phyloP scores from a whole-genome alignment of 148 eudicot genomes.

The Diospyros kaki region DNA sequence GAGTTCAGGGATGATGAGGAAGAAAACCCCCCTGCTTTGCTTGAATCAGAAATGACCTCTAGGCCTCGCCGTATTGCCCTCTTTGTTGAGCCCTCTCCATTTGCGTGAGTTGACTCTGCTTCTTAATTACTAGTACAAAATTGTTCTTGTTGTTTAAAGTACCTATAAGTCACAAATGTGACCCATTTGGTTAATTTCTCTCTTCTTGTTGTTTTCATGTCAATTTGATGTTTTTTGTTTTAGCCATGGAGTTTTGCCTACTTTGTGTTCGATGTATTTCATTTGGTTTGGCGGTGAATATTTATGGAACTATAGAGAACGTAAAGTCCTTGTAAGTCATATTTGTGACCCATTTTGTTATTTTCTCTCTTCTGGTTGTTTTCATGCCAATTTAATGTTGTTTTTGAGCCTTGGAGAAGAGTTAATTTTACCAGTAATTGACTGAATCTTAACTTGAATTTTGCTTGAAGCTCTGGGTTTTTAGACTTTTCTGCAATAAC shows the following conservation, averaged over 20 bases:
- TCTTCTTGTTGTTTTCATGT: not conserved
- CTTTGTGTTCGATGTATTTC: constrained; percentile 28
- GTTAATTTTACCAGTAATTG: not conserved
- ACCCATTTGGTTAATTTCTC: constrained; percentile 5
- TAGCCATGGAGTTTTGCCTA: constrained; percentile 30
- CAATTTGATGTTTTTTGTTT: constrained; percentile 11
- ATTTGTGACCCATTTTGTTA: not conserved
- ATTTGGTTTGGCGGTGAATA: constrained; percentile 1
- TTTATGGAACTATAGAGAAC: no score
- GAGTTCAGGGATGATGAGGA: constrained; percentile 40
- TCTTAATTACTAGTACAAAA: not conserved
- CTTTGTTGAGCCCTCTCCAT: constrained; percentile 98
- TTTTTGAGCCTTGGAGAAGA: not conserved
- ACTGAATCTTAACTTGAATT: not conserved
- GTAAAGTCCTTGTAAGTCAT: not conserved
- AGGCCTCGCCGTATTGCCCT: constrained; percentile 89
- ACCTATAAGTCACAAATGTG: not conserved
- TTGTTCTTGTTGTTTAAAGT: not conserved
- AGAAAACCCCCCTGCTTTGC: constrained; percentile 41
- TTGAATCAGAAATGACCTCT: constrained; percentile 50
- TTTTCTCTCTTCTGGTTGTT: not conserved
- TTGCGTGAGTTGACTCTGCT: constrained; percentile 62
- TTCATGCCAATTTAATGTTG: not conserved
- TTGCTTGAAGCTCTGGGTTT: not conserved
- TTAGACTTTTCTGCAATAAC: not conserved